Evolutionary conservation across 169 alveolate genomes (phyloP).

Genomic region (Perkinsus chesapeaki): DNA sequence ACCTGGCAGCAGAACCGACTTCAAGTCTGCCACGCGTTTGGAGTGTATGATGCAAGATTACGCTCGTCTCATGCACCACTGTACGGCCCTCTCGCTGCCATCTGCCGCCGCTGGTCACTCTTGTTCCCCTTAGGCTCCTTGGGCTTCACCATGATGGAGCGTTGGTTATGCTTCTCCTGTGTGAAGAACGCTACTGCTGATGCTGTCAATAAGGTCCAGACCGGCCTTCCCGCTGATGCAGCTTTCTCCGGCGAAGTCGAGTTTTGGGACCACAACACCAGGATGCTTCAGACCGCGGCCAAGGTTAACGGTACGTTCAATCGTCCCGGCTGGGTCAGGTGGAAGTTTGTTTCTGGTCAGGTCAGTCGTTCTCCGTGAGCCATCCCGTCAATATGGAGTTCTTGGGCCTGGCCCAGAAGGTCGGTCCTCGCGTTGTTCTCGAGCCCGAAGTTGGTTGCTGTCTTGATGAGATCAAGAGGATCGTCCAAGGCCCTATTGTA

Average conservation of each 20-base stretch:
- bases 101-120: not conserved
- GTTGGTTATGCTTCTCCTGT: conserved; percentile 36
- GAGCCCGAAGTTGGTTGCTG: not conserved
- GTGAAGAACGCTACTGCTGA: conserved; percentile 37
- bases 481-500: not conserved
- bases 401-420: not conserved
- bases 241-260: not conserved
- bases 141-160: conserved; percentile 35
- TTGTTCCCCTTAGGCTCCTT: not conserved
- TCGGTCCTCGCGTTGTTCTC: not conserved
- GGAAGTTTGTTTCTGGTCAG: not conserved
- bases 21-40: conserved; percentile 85
- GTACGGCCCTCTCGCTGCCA: not conserved
- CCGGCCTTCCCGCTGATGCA: not conserved
- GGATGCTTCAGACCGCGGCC: not conserved
- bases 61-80: conserved; percentile 17
- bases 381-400: not conserved
- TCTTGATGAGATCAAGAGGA: not conserved
- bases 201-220: conserved; percentile 23
- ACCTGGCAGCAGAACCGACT: conserved; percentile 56
- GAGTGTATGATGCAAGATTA: conserved; percentile 90
- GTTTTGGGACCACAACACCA: not conserved
- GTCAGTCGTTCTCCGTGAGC: not conserved
- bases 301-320: not conserved
- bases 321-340: not conserved